These are phyloP conservation scores for Chaetomium olivaceum DNA, from an alignment of 2,329 filamentous ascomycete genomes.

Conservation along the genomic window DNA sequence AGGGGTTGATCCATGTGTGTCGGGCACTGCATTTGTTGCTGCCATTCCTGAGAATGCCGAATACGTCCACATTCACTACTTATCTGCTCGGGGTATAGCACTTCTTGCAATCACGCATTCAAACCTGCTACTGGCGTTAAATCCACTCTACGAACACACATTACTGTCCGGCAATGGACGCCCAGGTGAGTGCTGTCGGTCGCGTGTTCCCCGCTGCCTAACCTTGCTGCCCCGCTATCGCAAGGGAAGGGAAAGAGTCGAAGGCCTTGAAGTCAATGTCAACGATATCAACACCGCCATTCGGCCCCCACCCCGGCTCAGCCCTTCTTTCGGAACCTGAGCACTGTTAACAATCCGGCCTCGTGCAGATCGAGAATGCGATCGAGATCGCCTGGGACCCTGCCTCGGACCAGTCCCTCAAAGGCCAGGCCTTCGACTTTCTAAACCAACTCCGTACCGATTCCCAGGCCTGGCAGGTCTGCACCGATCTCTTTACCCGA, in stretches of 20 bases:
- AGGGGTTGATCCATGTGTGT: conserved; percentile 30
- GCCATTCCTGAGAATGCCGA: conserved; percentile 34
- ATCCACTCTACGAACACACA: conserved; percentile 6
- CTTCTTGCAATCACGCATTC: conserved; percentile 20
- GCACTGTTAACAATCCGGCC: not conserved
- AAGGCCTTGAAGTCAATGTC: not conserved
- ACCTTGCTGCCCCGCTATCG: conserved; percentile 27
- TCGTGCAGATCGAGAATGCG: conserved; percentile 79
- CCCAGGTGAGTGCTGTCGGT: conserved; percentile 34
- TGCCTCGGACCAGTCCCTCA: conserved; percentile 70
- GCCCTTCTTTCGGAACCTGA: not conserved
- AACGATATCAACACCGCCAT: not conserved
- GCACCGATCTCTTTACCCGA: conserved; percentile 80
- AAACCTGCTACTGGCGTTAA: conserved; percentile 13
- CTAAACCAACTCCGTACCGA: conserved; percentile 76
- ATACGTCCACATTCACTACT: conserved; percentile 22
- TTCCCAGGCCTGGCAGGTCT: conserved; percentile 86
- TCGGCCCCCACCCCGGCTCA: not conserved
- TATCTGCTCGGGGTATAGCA: conserved; percentile 37
- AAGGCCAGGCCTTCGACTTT: conserved; percentile 80
- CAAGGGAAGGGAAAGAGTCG: conserved; percentile 1
- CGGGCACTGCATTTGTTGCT: conserved; percentile 28
- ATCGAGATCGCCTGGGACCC: conserved; percentile 92
- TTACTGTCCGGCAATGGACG: conserved; percentile 34
- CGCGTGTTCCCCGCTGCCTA: conserved; percentile 23